phyloP scores from a whole-genome alignment of 208 protist genomes.

The Cochliopodium minus region DNA sequence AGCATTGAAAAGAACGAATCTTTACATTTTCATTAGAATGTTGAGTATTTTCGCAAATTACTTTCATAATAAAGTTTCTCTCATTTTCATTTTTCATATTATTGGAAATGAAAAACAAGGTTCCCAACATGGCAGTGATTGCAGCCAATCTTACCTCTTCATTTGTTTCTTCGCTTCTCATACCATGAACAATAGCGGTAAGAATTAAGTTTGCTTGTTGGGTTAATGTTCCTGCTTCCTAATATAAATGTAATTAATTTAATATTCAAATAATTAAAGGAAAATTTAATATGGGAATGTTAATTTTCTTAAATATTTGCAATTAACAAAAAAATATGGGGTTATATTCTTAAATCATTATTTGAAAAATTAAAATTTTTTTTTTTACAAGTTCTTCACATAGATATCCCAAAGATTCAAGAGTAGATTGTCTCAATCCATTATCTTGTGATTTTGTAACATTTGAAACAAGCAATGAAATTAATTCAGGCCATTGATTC shows the following conservation, averaged over 20 bases:
- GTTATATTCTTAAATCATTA: no score
- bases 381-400: constrained; percentile 74
- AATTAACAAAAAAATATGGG: no score
- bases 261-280: constrained; percentile 1
- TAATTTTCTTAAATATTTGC: no score
- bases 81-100: constrained; percentile 75
- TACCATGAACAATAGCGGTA: constrained; percentile 60
- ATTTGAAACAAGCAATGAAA: constrained; percentile 54
- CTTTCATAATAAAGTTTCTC: constrained; percentile 62
- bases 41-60: constrained; percentile 52
- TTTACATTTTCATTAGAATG: constrained; percentile 20
- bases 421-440: constrained; percentile 64
- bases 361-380: constrained; percentile 38
- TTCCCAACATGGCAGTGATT: constrained; percentile 71
- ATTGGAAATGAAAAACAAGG: constrained; percentile 76
- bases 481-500: constrained; percentile 70
- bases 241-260: neutral
- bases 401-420: constrained; percentile 82
- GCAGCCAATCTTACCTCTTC: constrained; percentile 58
- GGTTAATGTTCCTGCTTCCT: constrained; percentile 19
- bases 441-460: constrained; percentile 29
- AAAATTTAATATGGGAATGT: neutral
- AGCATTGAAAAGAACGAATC: constrained; percentile 61
- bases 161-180: constrained; percentile 41
- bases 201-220: constrained; percentile 59